Conservation (phyloP, 1,139 yeast species). For the Tardiomyces depauwii region DNA sequence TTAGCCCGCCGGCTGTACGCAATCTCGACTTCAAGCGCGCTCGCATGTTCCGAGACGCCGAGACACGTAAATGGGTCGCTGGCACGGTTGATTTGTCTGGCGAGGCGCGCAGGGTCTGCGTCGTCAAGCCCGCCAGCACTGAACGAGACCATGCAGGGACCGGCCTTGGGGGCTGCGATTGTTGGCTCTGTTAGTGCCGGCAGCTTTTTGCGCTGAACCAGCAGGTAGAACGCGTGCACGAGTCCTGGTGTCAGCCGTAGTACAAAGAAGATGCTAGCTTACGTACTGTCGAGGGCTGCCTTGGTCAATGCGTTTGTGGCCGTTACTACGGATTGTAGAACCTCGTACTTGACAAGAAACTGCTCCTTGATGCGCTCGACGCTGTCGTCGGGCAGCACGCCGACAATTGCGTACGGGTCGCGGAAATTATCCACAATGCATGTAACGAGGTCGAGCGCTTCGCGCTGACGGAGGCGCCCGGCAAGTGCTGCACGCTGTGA, state of each 20-base stretch:
- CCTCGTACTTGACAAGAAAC: background rate
- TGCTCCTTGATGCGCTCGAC: background rate
- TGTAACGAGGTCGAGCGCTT: background rate
- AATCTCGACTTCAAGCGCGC: background rate
- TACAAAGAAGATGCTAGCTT: background rate
- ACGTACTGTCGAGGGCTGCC: background rate
- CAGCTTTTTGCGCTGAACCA: background rate
- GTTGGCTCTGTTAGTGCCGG: background rate
- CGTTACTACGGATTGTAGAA: background rate
- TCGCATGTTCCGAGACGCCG: background rate
- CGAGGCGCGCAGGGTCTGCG: background rate
- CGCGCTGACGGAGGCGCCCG: no score
- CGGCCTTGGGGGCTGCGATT: background rate
- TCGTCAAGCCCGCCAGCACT: background rate
- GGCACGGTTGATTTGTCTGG: background rate
- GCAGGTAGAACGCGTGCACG: background rate
- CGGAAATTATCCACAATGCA: background rate
- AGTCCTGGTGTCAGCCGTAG: background rate
- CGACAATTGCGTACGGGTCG: background rate
- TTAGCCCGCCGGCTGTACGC: background rate
- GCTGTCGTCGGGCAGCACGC: background rate
- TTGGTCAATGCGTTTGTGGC: background rate
- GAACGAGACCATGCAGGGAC: background rate
- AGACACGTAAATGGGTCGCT: background rate
- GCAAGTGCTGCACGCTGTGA: no score